Conservation (phyloP, 192 early-diverging fungal species). For the Spizellomyces punctatus region DNA sequence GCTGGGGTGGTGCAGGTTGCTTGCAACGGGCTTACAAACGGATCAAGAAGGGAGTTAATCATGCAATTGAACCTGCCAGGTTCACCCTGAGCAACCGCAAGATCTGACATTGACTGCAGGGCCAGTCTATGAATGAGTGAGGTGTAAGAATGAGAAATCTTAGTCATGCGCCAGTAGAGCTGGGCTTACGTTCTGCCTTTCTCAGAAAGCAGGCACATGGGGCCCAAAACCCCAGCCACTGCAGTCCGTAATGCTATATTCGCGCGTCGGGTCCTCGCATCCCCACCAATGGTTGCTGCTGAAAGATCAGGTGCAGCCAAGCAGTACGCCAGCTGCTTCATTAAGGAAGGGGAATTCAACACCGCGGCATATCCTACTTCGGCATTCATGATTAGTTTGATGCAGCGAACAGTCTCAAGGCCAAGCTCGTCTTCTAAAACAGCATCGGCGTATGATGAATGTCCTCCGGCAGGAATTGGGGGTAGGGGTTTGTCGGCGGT, state of each 20-base stretch:
- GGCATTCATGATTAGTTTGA: conserved; percentile 34
- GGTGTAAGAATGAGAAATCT: not conserved
- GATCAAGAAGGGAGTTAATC: conserved; percentile 33
- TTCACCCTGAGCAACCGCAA: conserved; percentile 28
- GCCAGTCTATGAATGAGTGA: conserved; percentile 19
- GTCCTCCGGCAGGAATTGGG: not conserved
- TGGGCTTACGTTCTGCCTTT: conserved; percentile 14
- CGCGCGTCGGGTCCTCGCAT: conserved; percentile 9
- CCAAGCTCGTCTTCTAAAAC: conserved; percentile 32
- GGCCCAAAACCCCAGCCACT: conserved; percentile 31
- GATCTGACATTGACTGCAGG: conserved; percentile 23
- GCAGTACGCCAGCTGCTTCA: conserved; percentile 30
- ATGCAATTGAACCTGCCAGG: conserved; percentile 30
- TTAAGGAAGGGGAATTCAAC: conserved; percentile 9
- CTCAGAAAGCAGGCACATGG: conserved; percentile 33
- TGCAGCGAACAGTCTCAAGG: conserved; percentile 27
- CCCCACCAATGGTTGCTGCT: not conserved
- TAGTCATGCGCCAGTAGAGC: not conserved
- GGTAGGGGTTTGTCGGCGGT: conserved; percentile 2
- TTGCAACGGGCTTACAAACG: conserved; percentile 8
- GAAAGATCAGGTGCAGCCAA: conserved; percentile 17
- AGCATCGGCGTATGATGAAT: conserved; percentile 30
- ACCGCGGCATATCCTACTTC: conserved; percentile 31
- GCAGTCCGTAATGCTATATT: conserved; percentile 20
- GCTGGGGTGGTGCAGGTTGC: not conserved